Evolutionary conservation across 305 asterid genomes (phyloP), one percentile per base, ranked within the genome.

Genomic region (Fraxinus dipetala): DNA sequence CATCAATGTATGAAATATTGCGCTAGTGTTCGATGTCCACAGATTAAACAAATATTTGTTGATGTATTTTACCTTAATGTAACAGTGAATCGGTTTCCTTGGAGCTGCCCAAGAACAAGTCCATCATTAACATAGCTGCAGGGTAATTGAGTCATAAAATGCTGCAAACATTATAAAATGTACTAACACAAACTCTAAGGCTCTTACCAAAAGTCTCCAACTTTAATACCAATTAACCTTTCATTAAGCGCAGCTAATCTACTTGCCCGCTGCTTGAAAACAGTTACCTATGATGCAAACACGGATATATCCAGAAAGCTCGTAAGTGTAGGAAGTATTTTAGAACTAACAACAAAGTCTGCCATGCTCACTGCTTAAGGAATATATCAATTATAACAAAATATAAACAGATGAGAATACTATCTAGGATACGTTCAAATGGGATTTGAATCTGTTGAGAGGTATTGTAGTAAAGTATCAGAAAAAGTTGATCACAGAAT

Each of bases 131-230:
- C 98, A 90, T 96, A 87, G 92, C 99, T 94, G 91, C 77, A 85
- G 40, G 81, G 63, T 10, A 83, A 70, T 73, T 36, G 43, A 85
- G 59, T 77, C 75, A 75, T 72, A 65, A 48, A 73, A 84, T 85
- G 59, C 83, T 54, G 83, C 22, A 35, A 67, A 59, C 34, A 79
- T 83, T 72, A 83, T 26, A 85, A 75, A 28, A 79, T 18, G 40
- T 28, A 83, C 61, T 24, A 65, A 72, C 51, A 81, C 51, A 32
- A 82, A 81, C 79, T 75, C 48, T 81, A 77, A 78, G 81, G 76
- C 79, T 72, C 97, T 89, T 87, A 94, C 99, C 98, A 93, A 88
- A 96, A 96, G 86, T 94, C 90, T 85, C 99, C 99, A 48, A 96
- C 92, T 92, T 90, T 96, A 79, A 96, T 89, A 73, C 98, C 97